phyloP scores from a whole-genome alignment of 2,329 filamentous ascomycete species.

The Pseudocercospora macadamiae region DNA sequence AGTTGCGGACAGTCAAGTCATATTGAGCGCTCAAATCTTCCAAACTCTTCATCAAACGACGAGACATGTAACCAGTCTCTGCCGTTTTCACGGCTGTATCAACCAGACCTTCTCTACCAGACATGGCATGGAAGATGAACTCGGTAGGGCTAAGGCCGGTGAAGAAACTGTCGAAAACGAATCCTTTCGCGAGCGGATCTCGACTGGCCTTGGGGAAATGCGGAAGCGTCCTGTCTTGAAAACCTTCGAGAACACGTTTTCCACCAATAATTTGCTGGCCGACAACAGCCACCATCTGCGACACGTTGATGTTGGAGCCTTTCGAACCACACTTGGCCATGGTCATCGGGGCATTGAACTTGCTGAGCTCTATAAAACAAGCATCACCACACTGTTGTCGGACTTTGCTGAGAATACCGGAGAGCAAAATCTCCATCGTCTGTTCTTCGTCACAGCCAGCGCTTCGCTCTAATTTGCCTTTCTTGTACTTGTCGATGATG shows the following conservation, averaged over 20 bases:
- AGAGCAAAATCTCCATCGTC: constrained; percentile 87
- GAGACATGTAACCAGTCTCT: constrained; percentile 98
- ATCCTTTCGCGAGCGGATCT: constrained; percentile 92
- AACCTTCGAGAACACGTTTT: constrained; percentile 89
- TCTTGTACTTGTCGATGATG: constrained; percentile 79
- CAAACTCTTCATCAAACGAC: constrained; percentile 94
- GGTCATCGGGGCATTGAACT: constrained; percentile 87
- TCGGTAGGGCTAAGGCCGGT: constrained; percentile 86
- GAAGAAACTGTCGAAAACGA: constrained; percentile 97
- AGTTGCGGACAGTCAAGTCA: constrained; percentile 92
- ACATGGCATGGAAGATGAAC: constrained; percentile 98
- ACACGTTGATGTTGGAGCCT: constrained; percentile 96
- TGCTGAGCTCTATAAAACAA: constrained; percentile 87
- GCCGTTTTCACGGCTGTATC: constrained; percentile 99
- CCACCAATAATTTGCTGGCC: constrained; percentile 97
- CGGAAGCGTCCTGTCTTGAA: constrained; percentile 91
- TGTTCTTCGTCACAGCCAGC: constrained; percentile 89
- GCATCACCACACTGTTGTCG: constrained; percentile 87
- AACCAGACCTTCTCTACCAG: constrained; percentile 95
- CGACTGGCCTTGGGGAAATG: constrained; percentile 94
- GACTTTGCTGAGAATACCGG: constrained; percentile 88
- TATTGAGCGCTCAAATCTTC: constrained; percentile 94
- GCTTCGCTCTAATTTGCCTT: constrained; percentile 79
- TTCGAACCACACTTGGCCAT: constrained; percentile 99
- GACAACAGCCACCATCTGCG: constrained; percentile 97